These are phyloP conservation scores for Seminavis robusta DNA, from an alignment of 108 stramenopile genomes.

Conservation along the genomic window DNA sequence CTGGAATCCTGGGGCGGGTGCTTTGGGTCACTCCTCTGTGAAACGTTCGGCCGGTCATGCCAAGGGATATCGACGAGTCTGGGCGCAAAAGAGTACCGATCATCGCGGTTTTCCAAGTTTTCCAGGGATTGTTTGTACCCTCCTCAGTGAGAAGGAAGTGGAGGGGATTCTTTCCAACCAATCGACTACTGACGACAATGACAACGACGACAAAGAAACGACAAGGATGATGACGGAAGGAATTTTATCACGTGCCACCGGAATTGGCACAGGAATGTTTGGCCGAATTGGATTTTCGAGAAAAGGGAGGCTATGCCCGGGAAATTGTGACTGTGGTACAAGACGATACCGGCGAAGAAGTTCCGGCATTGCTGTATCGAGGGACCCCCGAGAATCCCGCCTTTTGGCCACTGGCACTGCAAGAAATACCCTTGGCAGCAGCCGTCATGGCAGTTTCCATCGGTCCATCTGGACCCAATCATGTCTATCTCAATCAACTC, in stretches of 20 bases:
- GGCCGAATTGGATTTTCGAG: slow-evolving; percentile 85
- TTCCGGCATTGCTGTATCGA: slow-evolving; percentile 72
- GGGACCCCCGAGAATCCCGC: slow-evolving; percentile 85
- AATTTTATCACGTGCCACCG: slow-evolving; percentile 61
- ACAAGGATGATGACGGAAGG: slow-evolving; percentile 64
- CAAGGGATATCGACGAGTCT: slow-evolving; percentile 68
- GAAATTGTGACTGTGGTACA: slow-evolving; percentile 79
- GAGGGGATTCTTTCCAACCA: slow-evolving; percentile 4
- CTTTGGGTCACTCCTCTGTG: slow-evolving; percentile 31
- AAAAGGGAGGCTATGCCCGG: slow-evolving; percentile 82
- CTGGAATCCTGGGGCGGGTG: slow-evolving; percentile 81
- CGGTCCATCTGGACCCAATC: slow-evolving; percentile 69
- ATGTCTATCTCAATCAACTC: slow-evolving; percentile 54
- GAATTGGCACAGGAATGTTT: slow-evolving; percentile 68
- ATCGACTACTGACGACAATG: not conserved
- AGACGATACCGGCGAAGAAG: slow-evolving; percentile 52
- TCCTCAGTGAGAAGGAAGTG: slow-evolving; percentile 71
- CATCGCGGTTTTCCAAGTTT: slow-evolving; percentile 70
- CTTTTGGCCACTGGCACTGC: slow-evolving; percentile 62
- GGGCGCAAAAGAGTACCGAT: slow-evolving; percentile 83
- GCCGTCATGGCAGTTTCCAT: slow-evolving; percentile 62
- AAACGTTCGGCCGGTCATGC: slow-evolving; percentile 9
- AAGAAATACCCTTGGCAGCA: slow-evolving; percentile 66
- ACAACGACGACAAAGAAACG: not conserved
- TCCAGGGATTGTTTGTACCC: slow-evolving; percentile 83